Evolutionary conservation across 1,284 basidiomycete species (phyloP).

Genomic region (Schizophyllum amplum): DNA sequence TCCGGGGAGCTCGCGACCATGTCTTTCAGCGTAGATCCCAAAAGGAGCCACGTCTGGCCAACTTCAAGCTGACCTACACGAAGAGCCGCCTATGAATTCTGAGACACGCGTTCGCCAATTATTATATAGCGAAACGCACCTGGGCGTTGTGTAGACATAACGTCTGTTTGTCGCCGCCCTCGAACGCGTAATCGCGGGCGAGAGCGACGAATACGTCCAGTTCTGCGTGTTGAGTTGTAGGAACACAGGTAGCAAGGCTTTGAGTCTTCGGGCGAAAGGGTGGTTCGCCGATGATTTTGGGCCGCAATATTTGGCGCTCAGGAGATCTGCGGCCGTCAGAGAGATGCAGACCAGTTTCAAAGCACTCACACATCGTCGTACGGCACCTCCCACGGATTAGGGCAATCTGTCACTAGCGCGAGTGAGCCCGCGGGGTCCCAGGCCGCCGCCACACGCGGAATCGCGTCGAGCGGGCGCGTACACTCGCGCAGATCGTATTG

Average conservation of each 20-base stretch:
- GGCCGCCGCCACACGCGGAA: constrained; percentile 58
- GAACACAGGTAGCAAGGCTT: constrained; percentile 41
- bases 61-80: constrained; percentile 52
- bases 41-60: constrained; percentile 63
- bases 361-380: constrained; percentile 76
- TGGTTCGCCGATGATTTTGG: constrained; percentile 35
- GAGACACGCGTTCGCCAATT: constrained; percentile 3
- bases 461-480: constrained; percentile 56
- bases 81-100: constrained; percentile 43
- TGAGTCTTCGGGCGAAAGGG: constrained; percentile 41
- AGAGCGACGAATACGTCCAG: constrained; percentile 50
- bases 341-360: constrained; percentile 7
- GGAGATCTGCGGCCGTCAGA: constrained; percentile 1
- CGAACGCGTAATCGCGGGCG: constrained; percentile 60
- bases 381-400: constrained; percentile 60
- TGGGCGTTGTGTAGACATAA: constrained; percentile 56
- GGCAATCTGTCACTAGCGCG: constrained; percentile 59
- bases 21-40: constrained; percentile 50
- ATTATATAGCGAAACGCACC: constrained; percentile 24
- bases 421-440: constrained; percentile 70
- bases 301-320: constrained; percentile 33
- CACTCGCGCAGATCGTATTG: constrained; percentile 69
- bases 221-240: constrained; percentile 29
- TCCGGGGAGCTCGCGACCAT: constrained; percentile 29
- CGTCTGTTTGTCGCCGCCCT: constrained; percentile 40